Evolutionary conservation across 768 basidiomycete species (phyloP), one percentile per base, ranked within the genome.

Genomic region (Tremella mesenterica): DNA sequence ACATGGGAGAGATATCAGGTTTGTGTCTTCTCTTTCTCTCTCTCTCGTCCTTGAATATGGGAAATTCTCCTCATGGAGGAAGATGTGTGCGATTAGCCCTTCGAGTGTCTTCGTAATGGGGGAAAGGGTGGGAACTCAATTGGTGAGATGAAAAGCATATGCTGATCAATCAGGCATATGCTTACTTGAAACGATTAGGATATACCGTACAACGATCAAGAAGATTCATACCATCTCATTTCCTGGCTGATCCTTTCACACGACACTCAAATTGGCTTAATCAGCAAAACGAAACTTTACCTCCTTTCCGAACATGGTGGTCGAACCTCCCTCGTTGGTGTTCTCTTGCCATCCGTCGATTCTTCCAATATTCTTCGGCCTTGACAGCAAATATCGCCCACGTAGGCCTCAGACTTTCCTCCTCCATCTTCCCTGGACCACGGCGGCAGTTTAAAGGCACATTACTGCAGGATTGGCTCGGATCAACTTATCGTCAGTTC

Each of bases 1-100:
- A 85, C 85, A 0, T 73, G 88, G 59, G 93, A 96, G 69, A 80
- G 81, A 54, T 91, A 93, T 71, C 90, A 95, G 79, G 93, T 88
- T 53, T 44, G 78, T 47, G 30, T 25, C 13, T 33, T 47, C n/a
- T n/a, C n/a, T n/a, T n/a, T n/a, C n/a, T n/a, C n/a, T n/a, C n/a
- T n/a, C 30, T 26, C 39, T 44, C 4, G 12, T 10, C 28, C 26
- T 28, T 30, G 27, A 30, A 13, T 16, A 14, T 27, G 39, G 33
- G 9, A 53, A 48, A 20, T 18, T 4, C 9, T 9, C 3, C 36
- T 31, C 10, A 12, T n/a, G n/a, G n/a, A n/a, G n/a, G n/a, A n/a
- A n/a, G n/a, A n/a, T n/a, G n/a, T n/a, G n/a, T n/a, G n/a, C n/a
- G n/a, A n/a, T n/a, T n/a, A n/a, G n/a, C n/a, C n/a, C n/a, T n/a